Conservation (phyloP, 73 alveolate species). For the Paramecium tetraurelia region DNA sequence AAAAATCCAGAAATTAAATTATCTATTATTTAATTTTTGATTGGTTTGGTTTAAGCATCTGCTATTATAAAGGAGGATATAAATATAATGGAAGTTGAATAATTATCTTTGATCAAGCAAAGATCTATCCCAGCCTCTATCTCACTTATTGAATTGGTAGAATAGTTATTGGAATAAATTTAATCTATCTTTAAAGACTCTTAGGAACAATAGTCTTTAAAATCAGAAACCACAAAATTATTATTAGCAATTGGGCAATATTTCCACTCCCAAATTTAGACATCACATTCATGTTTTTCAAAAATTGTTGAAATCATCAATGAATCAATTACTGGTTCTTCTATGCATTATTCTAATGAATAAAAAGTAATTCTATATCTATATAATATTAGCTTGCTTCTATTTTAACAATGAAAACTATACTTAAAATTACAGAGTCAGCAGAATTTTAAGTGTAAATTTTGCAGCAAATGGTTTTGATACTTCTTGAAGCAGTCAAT, state of each 20-base stretch:
- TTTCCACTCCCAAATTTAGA: neutral
- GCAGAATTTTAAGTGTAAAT: neutral
- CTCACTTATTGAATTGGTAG: neutral
- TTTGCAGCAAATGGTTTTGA: neutral
- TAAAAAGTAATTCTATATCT: neutral
- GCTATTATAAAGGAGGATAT: neutral
- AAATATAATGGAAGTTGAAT: neutral
- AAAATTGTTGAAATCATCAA: neutral
- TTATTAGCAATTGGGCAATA: neutral
- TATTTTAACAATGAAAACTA: neutral
- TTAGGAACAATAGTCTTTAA: neutral
- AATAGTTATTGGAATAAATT: neutral
- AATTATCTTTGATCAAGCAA: neutral
- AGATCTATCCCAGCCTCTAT: neutral
- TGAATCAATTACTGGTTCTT: neutral
- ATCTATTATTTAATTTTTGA: neutral
- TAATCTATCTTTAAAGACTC: neutral
- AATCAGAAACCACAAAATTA: slow-evolving; percentile 16
- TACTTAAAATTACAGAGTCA: neutral
- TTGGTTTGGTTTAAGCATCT: neutral
- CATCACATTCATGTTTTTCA: neutral
- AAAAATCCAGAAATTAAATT: neutral
- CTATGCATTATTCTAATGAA: neutral
- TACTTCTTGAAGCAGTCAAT: neutral
- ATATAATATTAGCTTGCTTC: neutral